Evolutionary conservation across 805 yeast species (phyloP).

Genomic region (Candida verbasci): DNA sequence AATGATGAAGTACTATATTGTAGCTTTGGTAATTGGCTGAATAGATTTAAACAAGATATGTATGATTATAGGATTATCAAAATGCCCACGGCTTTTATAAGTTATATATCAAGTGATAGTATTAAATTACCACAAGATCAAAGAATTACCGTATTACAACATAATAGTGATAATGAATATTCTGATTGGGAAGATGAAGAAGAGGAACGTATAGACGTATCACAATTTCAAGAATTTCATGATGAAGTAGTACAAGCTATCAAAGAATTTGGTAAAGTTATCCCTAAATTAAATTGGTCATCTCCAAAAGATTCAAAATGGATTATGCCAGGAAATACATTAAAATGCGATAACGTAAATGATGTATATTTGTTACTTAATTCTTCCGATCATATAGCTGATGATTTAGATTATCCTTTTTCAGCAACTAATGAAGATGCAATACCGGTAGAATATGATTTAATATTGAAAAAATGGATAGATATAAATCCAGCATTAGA

Average conservation of each 20-base stretch:
- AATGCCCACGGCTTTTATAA: conserved; percentile 29
- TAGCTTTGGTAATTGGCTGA: conserved; percentile 33
- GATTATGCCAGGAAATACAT: conserved; percentile 76
- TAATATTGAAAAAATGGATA: conserved; percentile 81
- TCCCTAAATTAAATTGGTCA: conserved; percentile 96
- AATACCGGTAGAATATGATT: conserved; percentile 41
- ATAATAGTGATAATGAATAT: conserved; percentile 58
- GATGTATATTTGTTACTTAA: conserved; percentile 81
- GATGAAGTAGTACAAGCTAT: conserved; percentile 44
- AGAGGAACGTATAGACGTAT: conserved; percentile 16
- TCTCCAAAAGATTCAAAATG: conserved; percentile 93
- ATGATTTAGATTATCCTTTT: conserved; percentile 75
- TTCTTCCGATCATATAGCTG: conserved; percentile 82
- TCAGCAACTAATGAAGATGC: conserved; percentile 32
- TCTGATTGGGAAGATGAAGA: conserved; percentile 59
- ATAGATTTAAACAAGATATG: conserved; percentile 16
- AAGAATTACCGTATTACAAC: conserved; percentile 12
- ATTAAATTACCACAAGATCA: conserved; percentile 16
- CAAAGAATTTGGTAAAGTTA: conserved; percentile 45
- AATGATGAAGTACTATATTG: conserved; percentile 28
- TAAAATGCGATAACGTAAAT: conserved; percentile 63
- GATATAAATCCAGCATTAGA: conserved; percentile 85
- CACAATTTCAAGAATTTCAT: conserved; percentile 59
- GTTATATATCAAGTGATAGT: conserved; percentile 27
- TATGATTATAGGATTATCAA: conserved; percentile 21